A percentile compares a stretch with the other conserved stretches of the same genome.
phyloP scores from a whole-genome alignment of 164 flowering plant species.

The Macadamia integrifolia region DNA sequence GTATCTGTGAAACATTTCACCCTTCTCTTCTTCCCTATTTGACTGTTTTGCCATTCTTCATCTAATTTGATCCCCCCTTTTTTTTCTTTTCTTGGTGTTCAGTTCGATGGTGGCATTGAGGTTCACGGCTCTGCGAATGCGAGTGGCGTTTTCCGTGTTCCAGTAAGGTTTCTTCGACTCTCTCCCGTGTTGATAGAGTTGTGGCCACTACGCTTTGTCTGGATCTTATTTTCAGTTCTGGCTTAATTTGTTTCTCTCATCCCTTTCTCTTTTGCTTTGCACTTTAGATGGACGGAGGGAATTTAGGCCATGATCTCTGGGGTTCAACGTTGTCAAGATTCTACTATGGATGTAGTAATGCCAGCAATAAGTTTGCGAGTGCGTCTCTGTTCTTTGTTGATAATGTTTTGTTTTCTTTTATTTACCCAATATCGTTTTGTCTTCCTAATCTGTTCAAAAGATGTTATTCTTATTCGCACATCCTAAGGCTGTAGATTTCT shows the following conservation, averaged over 20 bases:
- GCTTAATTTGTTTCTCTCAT: background rate
- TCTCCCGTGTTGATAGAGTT: background rate
- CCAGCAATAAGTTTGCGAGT: constrained; percentile 53
- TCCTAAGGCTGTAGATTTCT: background rate
- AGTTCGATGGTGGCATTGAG: background rate
- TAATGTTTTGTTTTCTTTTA: background rate
- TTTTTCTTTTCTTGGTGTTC: background rate
- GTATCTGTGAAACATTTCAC: constrained; percentile 13
- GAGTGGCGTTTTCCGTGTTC: constrained; percentile 26
- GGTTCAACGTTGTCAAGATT: constrained; percentile 38
- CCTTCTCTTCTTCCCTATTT: constrained; percentile 2
- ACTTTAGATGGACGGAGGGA: constrained; percentile 41
- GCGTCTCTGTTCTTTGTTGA: constrained; percentile 3
- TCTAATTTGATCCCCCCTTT: background rate
- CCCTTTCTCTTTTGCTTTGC: background rate
- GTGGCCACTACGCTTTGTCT: no score
- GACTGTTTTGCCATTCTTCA: background rate
- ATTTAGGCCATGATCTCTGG: constrained; percentile 52
- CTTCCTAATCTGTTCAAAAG: background rate
- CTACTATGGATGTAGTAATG: constrained; percentile 70
- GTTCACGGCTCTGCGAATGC: background rate
- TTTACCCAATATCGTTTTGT: background rate
- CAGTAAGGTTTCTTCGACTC: constrained; percentile 15
- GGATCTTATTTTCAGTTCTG: constrained; percentile 1
- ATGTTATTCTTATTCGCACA: background rate